A percentile compares a stretch with the other conserved stretches of the same genome.
phyloP scores from a whole-genome alignment of 2,329 filamentous ascomycete genomes.

The Meredithiella fracta region DNA sequence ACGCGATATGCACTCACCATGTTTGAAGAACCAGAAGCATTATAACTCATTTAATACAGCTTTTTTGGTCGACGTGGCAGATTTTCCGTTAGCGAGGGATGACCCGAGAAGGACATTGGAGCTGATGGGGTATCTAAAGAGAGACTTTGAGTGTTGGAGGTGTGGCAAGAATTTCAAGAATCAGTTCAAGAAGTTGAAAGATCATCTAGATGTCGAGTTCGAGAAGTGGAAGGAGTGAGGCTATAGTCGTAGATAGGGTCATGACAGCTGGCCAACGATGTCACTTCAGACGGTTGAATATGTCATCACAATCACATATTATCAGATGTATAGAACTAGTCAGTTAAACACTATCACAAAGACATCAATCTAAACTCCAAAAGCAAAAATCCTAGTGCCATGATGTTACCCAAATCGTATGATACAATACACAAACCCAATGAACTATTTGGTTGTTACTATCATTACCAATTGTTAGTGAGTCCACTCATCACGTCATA shows the following conservation, averaged over 20 bases:
- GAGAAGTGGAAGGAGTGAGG: constrained; percentile 48
- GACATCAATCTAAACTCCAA: too few species aligned
- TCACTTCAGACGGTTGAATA: too few species aligned
- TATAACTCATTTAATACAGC: constrained; percentile 82
- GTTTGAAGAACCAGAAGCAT: constrained; percentile 66
- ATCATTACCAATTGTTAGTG: too few species aligned
- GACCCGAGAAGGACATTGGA: constrained; percentile 46
- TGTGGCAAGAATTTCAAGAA: constrained; percentile 61
- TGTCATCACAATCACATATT: too few species aligned
- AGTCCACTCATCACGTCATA: too few species aligned
- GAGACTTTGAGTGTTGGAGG: constrained; percentile 67
- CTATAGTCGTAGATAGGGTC: neutral
- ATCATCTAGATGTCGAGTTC: constrained; percentile 61
- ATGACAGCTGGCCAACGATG: too few species aligned
- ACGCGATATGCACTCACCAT: constrained; percentile 56
- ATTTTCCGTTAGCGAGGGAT: constrained; percentile 56
- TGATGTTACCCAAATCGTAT: too few species aligned
- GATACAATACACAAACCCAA: too few species aligned
- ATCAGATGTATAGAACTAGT: too few species aligned
- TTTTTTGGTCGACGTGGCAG: constrained; percentile 64
- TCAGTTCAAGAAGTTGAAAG: constrained; percentile 56
- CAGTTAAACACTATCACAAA: too few species aligned
- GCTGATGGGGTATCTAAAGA: constrained; percentile 40
- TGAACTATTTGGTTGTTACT: too few species aligned
- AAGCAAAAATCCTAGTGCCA: too few species aligned